Percentiles rank a stretch among this genome's conserved stretches.
Evolutionary conservation across 805 yeast species (phyloP).

Genomic region (Candida multigemmis): DNA sequence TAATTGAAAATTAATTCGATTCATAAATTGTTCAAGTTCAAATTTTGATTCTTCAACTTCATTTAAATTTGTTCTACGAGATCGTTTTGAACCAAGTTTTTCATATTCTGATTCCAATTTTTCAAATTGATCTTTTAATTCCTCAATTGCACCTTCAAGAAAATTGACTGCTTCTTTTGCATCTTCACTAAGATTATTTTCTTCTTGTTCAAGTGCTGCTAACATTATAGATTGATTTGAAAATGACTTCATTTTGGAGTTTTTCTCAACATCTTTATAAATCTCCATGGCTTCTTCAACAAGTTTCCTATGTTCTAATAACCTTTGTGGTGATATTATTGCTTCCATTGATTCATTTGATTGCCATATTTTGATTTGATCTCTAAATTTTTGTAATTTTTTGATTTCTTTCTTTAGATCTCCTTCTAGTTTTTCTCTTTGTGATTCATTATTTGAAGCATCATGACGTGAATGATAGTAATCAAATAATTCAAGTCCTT

Average conservation of each 20-base stretch:
- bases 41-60: slow-evolving; percentile 31
- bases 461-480: slow-evolving; percentile 37
- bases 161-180: slow-evolving; percentile 24
- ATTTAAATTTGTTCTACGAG: slow-evolving; percentile 25
- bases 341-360: slow-evolving; percentile 22
- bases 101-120: slow-evolving; percentile 31
- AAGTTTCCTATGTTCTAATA: slow-evolving; percentile 27
- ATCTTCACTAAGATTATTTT: slow-evolving; percentile 20
- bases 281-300: slow-evolving; percentile 39
- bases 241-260: slow-evolving; percentile 33
- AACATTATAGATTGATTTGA: slow-evolving; percentile 38
- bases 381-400: slow-evolving; percentile 36
- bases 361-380: slow-evolving; percentile 38
- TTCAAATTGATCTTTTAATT: slow-evolving; percentile 24
- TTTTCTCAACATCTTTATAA: slow-evolving; percentile 34
- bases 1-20: slow-evolving; percentile 26
- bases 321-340: slow-evolving; percentile 14
- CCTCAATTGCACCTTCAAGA: slow-evolving; percentile 19
- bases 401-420: slow-evolving; percentile 38
- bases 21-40: slow-evolving; percentile 23
- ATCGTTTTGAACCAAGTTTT: slow-evolving; percentile 27
- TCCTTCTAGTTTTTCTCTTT: slow-evolving; percentile 33
- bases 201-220: slow-evolving; percentile 24
- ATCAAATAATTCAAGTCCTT: slow-evolving; percentile 36
- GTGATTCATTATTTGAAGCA: slow-evolving; percentile 29